These are phyloP conservation scores for Kluyveromyces dobzhanskii DNA, from an alignment of 805 yeast genomes.

Conservation along the genomic window DNA sequence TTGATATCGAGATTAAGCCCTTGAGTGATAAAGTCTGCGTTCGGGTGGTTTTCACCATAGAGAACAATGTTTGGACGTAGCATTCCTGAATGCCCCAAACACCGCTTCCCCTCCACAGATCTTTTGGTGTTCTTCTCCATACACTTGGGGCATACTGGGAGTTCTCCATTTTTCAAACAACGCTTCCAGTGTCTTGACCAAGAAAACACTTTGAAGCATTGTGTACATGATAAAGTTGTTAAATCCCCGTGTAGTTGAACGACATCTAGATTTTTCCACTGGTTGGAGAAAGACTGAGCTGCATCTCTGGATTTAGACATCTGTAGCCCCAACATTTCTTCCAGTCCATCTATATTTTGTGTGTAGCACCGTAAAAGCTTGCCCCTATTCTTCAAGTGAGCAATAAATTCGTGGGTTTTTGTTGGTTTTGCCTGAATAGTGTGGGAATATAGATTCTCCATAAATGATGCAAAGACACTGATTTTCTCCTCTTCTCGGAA, in stretches of 20 bases:
- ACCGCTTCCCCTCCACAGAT: conserved; percentile 60
- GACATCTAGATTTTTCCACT: conserved; percentile 63
- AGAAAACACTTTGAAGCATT: conserved; percentile 46
- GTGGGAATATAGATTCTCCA: conserved; percentile 67
- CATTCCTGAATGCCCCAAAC: conserved; percentile 61
- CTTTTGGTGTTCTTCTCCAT: conserved; percentile 47
- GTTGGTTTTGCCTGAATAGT: conserved; percentile 71
- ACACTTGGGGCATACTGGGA: conserved; percentile 76
- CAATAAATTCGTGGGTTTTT: conserved; percentile 69
- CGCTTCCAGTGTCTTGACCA: conserved; percentile 54
- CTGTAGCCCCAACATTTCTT: conserved; percentile 52
- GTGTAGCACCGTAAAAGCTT: conserved; percentile 82
- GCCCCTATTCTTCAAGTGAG: conserved; percentile 46
- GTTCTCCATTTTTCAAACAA: conserved; percentile 47
- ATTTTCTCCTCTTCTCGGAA: conserved; percentile 63
- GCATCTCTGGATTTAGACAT: conserved; percentile 37
- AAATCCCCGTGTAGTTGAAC: conserved; percentile 90
- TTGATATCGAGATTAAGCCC: conserved; percentile 58
- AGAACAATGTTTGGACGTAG: conserved; percentile 84
- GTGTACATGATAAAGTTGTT: conserved; percentile 66
- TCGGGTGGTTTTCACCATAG: conserved; percentile 92
- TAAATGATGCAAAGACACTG: conserved; percentile 75
- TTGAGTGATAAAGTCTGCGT: conserved; percentile 66
- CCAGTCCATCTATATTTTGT: conserved; percentile 90
- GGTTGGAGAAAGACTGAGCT: conserved; percentile 27